Evolutionary conservation across 2,329 filamentous ascomycete species (phyloP).

Genomic region (Aspergillus brasiliensis): DNA sequence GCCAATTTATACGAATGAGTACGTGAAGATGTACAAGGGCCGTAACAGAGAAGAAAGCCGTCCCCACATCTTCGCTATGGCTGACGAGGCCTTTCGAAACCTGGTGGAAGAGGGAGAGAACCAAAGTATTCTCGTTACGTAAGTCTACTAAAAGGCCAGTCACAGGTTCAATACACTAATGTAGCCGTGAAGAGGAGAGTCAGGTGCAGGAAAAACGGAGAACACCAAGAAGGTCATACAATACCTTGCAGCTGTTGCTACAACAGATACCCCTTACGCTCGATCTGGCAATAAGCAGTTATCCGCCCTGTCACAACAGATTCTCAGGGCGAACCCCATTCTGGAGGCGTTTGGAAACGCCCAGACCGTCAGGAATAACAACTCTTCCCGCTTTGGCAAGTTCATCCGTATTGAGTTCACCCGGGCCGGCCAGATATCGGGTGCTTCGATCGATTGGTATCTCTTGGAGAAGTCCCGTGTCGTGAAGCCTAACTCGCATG

Average conservation of each 20-base stretch:
- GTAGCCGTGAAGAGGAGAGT: constrained; percentile 67
- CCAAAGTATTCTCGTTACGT: constrained; percentile 94
- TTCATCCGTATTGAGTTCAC: constrained; percentile 98
- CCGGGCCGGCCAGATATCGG: constrained; percentile 82
- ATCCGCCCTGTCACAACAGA: constrained; percentile 92
- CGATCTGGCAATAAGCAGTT: constrained; percentile 66
- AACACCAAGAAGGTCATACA: constrained; percentile 99
- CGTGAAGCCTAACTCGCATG: constrained; percentile 80
- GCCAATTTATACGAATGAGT: constrained; percentile 94
- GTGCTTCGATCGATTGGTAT: constrained; percentile 98
- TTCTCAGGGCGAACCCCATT: constrained; percentile 92
- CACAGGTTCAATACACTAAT: background rate
- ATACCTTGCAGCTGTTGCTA: constrained; percentile 92
- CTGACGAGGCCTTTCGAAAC: constrained; percentile 93
- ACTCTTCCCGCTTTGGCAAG: constrained; percentile 97
- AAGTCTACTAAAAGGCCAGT: constrained; percentile 29
- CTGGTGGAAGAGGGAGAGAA: constrained; percentile 93
- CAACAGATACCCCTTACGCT: constrained; percentile 69
- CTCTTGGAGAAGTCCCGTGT: constrained; percentile 97
- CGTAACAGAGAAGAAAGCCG: constrained; percentile 89
- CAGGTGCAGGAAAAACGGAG: constrained; percentile 95
- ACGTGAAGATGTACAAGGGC: constrained; percentile 97
- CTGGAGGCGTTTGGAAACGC: constrained; percentile 98
- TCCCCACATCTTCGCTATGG: constrained; percentile 97
- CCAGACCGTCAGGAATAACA: constrained; percentile 96